Evolutionary conservation across 2,329 filamentous ascomycete genomes (phyloP).

Genomic region (Pyricularia pennisetigena): DNA sequence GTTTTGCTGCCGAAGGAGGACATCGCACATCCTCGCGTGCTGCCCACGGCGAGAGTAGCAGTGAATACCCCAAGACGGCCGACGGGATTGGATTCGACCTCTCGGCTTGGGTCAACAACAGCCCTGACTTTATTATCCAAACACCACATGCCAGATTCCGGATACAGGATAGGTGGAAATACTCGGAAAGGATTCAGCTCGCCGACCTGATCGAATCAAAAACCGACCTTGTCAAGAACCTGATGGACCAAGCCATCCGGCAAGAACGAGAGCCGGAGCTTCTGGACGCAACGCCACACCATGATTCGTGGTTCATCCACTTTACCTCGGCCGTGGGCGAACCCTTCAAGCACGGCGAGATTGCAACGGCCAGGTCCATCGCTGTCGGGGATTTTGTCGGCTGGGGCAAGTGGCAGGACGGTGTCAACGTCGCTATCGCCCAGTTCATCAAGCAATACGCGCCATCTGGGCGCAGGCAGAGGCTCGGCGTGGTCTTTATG

Average conservation of each 20-base stretch:
- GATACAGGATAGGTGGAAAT: constrained; percentile 37
- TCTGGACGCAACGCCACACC: constrained; percentile 3
- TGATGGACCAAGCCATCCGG: constrained; percentile 23
- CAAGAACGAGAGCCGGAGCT: constrained; percentile 10
- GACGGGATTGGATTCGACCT: constrained; percentile 25
- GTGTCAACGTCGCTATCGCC: constrained; percentile 29
- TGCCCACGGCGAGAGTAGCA: background rate
- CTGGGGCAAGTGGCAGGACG: constrained; percentile 24
- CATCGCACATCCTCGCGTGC: constrained; percentile 3
- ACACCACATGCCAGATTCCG: constrained; percentile 26
- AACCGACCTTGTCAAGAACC: constrained; percentile 22
- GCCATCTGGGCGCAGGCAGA: constrained; percentile 11
- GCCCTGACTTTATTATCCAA: constrained; percentile 42
- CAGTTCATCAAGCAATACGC: constrained; percentile 18
- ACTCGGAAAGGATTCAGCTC: constrained; percentile 24
- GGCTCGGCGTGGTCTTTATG: constrained; percentile 17
- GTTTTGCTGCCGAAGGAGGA: constrained; percentile 31
- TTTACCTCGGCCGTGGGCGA: constrained; percentile 32
- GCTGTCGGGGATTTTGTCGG: constrained; percentile 30
- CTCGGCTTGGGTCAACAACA: constrained; percentile 53
- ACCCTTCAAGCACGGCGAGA: constrained; percentile 23
- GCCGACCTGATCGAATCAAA: constrained; percentile 27
- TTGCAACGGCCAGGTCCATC: constrained; percentile 30
- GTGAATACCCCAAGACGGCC: background rate
- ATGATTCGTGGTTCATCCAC: constrained; percentile 26